phyloP scores from a whole-genome alignment of 148 eudicot species.

The Cornus suecica region DNA sequence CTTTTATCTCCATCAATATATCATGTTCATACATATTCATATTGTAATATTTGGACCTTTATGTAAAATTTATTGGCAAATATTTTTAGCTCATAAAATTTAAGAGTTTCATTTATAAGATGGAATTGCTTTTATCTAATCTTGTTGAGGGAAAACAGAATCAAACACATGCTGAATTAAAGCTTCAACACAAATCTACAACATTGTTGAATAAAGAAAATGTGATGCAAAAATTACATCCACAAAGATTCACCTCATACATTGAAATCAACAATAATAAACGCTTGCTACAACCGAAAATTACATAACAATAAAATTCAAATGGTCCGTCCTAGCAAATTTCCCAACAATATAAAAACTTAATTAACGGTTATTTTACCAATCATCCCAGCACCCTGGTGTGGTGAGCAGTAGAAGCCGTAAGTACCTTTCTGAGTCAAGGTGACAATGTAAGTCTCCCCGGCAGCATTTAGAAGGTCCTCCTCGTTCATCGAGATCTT shows the following conservation, averaged over 20 bases:
- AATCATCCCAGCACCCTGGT: conserved; percentile 97
- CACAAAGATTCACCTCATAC: not conserved
- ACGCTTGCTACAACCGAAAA: not conserved
- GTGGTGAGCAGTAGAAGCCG: conserved; percentile 81
- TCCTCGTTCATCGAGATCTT: conserved; percentile 84
- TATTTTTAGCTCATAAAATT: no score
- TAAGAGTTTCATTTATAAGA: no score
- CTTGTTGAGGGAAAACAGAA: no score
- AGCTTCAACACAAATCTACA: not conserved
- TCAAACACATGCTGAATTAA: not conserved
- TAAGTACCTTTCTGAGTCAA: conserved; percentile 83
- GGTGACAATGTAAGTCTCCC: conserved; percentile 61
- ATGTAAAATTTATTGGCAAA: no score
- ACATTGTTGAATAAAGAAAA: not conserved
- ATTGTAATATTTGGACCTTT: no score
- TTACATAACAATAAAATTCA: not conserved
- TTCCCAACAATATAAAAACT: not conserved
- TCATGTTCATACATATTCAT: no score
- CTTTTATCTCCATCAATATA: no score
- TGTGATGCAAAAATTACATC: not conserved
- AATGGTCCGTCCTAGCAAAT: not conserved
- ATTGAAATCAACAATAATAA: not conserved
- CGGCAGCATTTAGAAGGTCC: conserved; percentile 61
- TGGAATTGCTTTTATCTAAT: no score
- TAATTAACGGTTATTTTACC: conserved; percentile 87